A percentile compares a stretch with the other conserved stretches of the same genome.
These are phyloP conservation scores for Podospora anserina DNA, from an alignment of 495 filamentous ascomycete genomes.

Conservation along the genomic window DNA sequence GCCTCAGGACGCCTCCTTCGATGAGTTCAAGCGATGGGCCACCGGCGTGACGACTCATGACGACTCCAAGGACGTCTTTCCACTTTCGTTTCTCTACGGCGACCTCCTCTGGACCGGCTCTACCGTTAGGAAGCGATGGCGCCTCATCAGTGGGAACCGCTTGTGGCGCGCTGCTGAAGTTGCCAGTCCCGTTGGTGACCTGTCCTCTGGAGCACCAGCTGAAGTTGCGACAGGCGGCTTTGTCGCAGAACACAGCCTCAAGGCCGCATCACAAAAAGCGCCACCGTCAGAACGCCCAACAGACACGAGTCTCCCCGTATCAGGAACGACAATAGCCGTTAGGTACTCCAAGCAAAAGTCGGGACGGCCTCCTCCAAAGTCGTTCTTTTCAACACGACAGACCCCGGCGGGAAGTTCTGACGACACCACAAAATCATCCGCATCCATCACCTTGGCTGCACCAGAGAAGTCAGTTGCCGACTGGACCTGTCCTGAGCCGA, in stretches of 20 bases:
- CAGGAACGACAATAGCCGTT: conserved; percentile 12
- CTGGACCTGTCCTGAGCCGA: conserved; percentile 30
- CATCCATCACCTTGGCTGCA: conserved; percentile 18
- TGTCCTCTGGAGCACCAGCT: conserved; percentile 21
- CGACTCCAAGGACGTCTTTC: conserved; percentile 46
- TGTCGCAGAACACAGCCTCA: conserved; percentile 16
- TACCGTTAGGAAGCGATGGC: conserved; percentile 55
- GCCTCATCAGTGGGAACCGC: conserved; percentile 49
- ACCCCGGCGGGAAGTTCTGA: conserved; percentile 22
- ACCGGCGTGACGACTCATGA: conserved; percentile 47
- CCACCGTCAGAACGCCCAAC: conserved; percentile 11
- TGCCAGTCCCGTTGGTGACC: conserved; percentile 15
- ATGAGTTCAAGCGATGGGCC: conserved; percentile 55
- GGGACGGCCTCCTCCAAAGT: background rate
- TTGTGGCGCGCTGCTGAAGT: conserved; percentile 16
- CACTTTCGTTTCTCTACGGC: conserved; percentile 51
- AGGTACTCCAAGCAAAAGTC: background rate
- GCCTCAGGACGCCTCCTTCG: conserved; percentile 23
- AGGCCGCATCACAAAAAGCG: conserved; percentile 1
- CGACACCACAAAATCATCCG: conserved; percentile 15
- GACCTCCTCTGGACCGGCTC: conserved; percentile 59
- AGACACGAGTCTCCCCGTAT: conserved; percentile 12
- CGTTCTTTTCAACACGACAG: background rate
- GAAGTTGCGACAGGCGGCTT: conserved; percentile 24
- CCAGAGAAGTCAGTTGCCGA: conserved; percentile 28